A percentile compares a stretch with the other conserved stretches of the same genome.
Evolutionary conservation across 176 grass and related monocot species (phyloP).

Genomic region (Oryza glaberrima): DNA sequence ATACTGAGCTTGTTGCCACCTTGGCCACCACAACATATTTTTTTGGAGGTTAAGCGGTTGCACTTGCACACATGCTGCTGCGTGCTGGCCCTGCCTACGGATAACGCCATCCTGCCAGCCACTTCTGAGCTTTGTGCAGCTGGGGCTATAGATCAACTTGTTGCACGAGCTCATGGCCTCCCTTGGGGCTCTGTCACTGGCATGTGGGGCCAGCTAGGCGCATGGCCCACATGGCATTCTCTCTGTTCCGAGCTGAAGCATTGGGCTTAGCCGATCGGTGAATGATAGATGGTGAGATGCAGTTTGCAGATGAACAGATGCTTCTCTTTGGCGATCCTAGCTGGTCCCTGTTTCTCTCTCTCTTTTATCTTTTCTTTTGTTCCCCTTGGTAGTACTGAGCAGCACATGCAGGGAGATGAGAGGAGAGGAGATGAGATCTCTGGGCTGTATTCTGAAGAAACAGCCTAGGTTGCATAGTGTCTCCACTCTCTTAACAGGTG

Average conservation of each 20-base stretch:
- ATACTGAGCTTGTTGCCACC: too few species aligned
- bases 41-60: neutral
- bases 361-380: neutral
- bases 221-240: neutral
- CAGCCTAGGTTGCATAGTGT: neutral
- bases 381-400: neutral
- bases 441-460: conserved; percentile 6
- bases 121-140: neutral
- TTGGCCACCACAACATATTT: too few species aligned
- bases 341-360: neutral
- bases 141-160: neutral
- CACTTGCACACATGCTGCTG: neutral
- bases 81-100: neutral
- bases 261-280: neutral
- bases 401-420: conserved; percentile 31
- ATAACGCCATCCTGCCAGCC: conserved; percentile 1
- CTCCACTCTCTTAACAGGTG: neutral
- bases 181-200: neutral
- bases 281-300: neutral
- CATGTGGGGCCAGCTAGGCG: too few species aligned
- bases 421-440: conserved; percentile 29
- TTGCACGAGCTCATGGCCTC: neutral
- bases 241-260: neutral
- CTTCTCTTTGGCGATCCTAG: neutral
- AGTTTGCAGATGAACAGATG: conserved; percentile 7